Conservation (phyloP, 2,329 filamentous ascomycete species). For the Fulvia fulva region DNA sequence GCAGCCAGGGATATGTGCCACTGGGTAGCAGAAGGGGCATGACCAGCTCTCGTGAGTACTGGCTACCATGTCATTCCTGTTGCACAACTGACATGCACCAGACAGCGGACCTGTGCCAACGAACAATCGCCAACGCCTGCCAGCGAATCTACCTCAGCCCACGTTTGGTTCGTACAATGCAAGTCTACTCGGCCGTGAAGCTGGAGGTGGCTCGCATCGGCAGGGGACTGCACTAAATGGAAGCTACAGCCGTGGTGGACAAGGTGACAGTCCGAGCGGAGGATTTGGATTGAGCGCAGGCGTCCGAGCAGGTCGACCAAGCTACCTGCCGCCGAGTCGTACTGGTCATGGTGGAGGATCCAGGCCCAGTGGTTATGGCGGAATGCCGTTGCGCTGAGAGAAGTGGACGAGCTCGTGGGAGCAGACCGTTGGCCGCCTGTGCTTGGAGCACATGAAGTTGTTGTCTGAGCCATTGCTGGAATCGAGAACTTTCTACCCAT, state of each 20-base stretch:
- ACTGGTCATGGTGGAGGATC: background rate
- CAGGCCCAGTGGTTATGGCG: background rate
- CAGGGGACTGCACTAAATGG: background rate
- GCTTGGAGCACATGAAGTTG: too few relatives aligned
- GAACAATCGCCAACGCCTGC: background rate
- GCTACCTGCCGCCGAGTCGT: background rate
- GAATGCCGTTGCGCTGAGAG: background rate
- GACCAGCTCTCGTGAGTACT: conserved; percentile 18
- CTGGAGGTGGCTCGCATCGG: background rate
- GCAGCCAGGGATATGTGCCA: conserved; percentile 7
- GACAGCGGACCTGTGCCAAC: conserved; percentile 22
- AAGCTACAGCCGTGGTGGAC: background rate
- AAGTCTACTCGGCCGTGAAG: background rate
- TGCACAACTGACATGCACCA: conserved; percentile 4
- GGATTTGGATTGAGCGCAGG: background rate
- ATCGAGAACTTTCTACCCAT: too few relatives aligned
- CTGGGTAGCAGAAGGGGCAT: conserved; percentile 16
- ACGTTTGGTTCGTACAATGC: background rate
- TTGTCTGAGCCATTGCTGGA: too few relatives aligned
- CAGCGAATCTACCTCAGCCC: conserved; percentile 3
- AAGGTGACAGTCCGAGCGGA: background rate
- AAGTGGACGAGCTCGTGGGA: too few relatives aligned
- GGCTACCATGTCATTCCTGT: background rate
- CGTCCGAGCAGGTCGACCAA: background rate
- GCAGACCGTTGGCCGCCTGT: too few relatives aligned